Conservation (phyloP, 768 basidiomycete species). For the Neoboletus magnificus region DNA sequence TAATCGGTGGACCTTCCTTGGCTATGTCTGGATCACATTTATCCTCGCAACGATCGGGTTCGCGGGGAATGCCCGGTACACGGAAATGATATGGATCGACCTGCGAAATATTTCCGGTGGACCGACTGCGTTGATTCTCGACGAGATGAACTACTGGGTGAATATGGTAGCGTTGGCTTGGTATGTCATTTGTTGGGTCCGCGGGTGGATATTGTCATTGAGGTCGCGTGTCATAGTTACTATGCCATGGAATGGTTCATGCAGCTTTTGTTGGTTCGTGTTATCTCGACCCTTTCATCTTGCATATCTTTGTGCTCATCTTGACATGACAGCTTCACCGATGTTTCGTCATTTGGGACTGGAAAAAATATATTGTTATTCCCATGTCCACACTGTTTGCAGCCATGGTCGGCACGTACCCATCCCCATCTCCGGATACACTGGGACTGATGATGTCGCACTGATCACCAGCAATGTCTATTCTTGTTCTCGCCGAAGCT, state of each 20-base stretch:
- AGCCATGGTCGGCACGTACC: conserved; percentile 13
- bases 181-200: conserved; percentile 7
- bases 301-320: not conserved
- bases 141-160: conserved; percentile 14
- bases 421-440: not conserved
- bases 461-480: conserved; percentile 14
- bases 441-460: not conserved
- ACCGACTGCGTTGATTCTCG: conserved; percentile 11
- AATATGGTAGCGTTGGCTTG: conserved; percentile 20
- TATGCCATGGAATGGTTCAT: conserved; percentile 31
- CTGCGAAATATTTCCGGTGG: conserved; percentile 17
- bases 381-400: conserved; percentile 15
- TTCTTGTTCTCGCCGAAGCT: conserved; percentile 12
- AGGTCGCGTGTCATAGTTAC: conserved; percentile 13
- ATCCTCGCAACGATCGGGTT: conserved; percentile 26
- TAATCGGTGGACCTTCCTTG: conserved; percentile 9
- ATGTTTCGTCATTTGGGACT: conserved; percentile 15
- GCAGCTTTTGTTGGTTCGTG: conserved; percentile 22
- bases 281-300: not conserved
- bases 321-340: conserved; percentile 11
- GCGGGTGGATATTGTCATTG: not conserved
- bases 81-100: conserved; percentile 33
- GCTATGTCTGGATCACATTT: conserved; percentile 27
- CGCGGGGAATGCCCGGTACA: conserved; percentile 25
- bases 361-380: conserved; percentile 11